These are phyloP conservation scores for Apiospora marii DNA, from an alignment of 2,329 filamentous ascomycete species.

Conservation along the genomic window DNA sequence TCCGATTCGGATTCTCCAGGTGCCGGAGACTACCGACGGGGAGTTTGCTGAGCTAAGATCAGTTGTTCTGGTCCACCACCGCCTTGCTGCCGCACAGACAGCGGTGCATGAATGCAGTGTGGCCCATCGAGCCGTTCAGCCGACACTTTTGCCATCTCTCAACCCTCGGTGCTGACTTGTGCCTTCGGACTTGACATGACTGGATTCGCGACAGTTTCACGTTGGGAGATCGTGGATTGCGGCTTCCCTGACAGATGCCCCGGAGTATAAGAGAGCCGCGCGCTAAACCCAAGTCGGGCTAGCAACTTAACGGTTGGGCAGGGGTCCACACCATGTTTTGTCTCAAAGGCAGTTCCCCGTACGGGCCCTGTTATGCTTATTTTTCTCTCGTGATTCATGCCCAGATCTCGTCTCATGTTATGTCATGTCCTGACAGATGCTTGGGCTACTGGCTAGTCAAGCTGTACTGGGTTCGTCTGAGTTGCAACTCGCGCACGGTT, in stretches of 20 bases:
- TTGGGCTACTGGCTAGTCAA: not conserved
- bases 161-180: not conserved
- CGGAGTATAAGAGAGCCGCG: constrained; percentile 1
- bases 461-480: not conserved
- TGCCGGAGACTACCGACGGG: not conserved
- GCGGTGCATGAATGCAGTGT: not conserved
- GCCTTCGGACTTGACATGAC: not conserved
- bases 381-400: not conserved
- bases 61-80: not conserved
- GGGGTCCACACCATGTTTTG: not conserved
- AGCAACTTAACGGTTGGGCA: not conserved
- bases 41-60: no score
- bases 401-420: constrained; percentile 9
- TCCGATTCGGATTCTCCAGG: not conserved
- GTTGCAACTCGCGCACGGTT: not conserved
- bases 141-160: not conserved
- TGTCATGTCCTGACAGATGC: not conserved
- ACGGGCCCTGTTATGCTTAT: not conserved
- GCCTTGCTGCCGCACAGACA: not conserved
- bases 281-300: not conserved
- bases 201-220: constrained; percentile 7
- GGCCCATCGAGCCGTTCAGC: not conserved
- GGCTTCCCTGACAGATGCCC: not conserved
- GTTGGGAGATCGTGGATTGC: not conserved
- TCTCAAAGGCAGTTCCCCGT: not conserved